A percentile compares a stretch with the other conserved stretches of the same genome.
phyloP scores from a whole-genome alignment of 1,284 basidiomycete species.

The Butyriboletus pseudospeciosus region DNA sequence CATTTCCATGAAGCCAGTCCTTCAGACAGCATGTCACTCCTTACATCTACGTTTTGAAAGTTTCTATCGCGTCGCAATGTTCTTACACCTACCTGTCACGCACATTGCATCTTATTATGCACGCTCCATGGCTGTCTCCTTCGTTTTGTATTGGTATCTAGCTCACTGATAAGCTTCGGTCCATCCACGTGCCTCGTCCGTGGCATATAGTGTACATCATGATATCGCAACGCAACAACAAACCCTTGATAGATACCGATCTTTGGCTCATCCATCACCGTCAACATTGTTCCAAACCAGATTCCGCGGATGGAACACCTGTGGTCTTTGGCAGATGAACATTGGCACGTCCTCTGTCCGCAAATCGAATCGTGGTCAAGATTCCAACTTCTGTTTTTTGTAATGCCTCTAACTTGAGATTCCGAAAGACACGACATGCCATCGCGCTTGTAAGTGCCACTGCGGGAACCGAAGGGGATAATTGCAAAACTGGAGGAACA shows the following conservation, averaged over 20 bases:
- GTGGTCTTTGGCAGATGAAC: neutral
- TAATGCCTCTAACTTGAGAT: constrained; percentile 27
- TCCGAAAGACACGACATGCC: constrained; percentile 33
- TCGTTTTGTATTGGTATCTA: constrained; percentile 19
- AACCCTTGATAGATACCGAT: neutral
- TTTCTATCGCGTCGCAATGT: neutral
- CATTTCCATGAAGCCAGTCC: neutral
- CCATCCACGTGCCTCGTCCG: neutral
- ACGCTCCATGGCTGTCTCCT: constrained; percentile 2
- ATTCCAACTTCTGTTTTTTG: constrained; percentile 4
- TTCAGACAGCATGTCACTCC: constrained; percentile 1
- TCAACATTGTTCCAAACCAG: constrained; percentile 2
- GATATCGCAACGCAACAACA: neutral
- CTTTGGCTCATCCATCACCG: neutral
- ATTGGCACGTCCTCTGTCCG: neutral
- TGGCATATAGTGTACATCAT: neutral
- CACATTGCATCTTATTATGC: constrained; percentile 1
- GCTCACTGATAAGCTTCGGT: neutral
- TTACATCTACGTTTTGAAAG: constrained; percentile 4
- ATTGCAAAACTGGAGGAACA: constrained; percentile 15
- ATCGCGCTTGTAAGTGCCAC: constrained; percentile 30
- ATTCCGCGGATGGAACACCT: neutral
- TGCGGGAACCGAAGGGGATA: constrained; percentile 18
- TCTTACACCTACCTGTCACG: neutral
- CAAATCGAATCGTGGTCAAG: constrained; percentile 22